Percentiles rank a stretch among this genome's conserved stretches.
Conservation (phyloP, 2,329 filamentous ascomycete species). For the Epichloe typhina region DNA sequence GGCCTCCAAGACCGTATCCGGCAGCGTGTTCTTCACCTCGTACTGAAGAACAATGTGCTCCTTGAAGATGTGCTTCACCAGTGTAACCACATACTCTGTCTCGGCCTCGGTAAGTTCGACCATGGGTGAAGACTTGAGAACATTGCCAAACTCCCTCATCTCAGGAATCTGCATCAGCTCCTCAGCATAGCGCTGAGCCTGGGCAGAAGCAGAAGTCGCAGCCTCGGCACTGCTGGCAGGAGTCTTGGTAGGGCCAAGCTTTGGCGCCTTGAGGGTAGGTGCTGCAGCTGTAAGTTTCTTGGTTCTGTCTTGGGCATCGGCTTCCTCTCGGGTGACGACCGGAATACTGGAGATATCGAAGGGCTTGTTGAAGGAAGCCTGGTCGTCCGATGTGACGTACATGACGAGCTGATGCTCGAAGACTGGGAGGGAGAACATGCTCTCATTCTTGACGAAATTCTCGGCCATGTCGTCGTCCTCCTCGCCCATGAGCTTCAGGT, state of each 20-base stretch:
- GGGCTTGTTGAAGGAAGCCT: slow-evolving; percentile 66
- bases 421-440: slow-evolving; percentile 84
- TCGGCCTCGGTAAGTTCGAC: slow-evolving; percentile 93
- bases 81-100: slow-evolving; percentile 89
- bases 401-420: slow-evolving; percentile 96
- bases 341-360: slow-evolving; percentile 90
- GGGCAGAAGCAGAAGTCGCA: slow-evolving; percentile 61
- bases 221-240: slow-evolving; percentile 58
- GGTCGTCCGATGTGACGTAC: slow-evolving; percentile 90
- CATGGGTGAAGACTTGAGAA: slow-evolving; percentile 79
- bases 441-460: slow-evolving; percentile 90
- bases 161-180: slow-evolving; percentile 83
- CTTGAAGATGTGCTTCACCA: slow-evolving; percentile 96
- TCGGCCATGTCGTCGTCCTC: slow-evolving; percentile 79
- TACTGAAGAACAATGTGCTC: slow-evolving; percentile 93
- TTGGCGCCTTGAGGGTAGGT: slow-evolving; percentile 87
- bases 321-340: slow-evolving; percentile 88
- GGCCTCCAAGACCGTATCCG: slow-evolving; percentile 80
- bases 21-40: slow-evolving; percentile 93
- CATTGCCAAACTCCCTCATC: slow-evolving; percentile 73
- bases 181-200: slow-evolving; percentile 78
- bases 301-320: slow-evolving; percentile 86
- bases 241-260: slow-evolving; percentile 62
- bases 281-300: slow-evolving; percentile 93
- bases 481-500: slow-evolving; percentile 82